These are phyloP conservation scores for Calonectria pteridis DNA, from an alignment of 2,329 filamentous ascomycete species.

Conservation along the genomic window DNA sequence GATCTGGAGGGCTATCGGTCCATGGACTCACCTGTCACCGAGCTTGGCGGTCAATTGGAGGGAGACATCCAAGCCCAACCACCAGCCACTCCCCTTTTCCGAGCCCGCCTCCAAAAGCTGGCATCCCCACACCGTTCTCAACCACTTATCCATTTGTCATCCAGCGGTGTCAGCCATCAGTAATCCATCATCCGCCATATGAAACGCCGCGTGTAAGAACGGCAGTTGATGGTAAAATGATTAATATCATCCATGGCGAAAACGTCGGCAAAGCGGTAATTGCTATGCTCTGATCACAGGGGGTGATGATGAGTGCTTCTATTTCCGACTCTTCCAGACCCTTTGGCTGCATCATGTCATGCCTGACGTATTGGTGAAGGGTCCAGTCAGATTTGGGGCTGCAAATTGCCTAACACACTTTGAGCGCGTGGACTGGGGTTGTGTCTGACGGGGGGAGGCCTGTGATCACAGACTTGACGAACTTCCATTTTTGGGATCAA, in stretches of 20 bases:
- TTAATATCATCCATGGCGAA: constrained; percentile 12
- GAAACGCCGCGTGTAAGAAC: constrained; percentile 2
- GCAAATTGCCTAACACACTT: constrained; percentile 11
- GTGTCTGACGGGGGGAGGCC: constrained; percentile 3
- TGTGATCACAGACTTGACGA: constrained; percentile 17
- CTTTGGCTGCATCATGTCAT: constrained; percentile 21
- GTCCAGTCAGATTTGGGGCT: constrained; percentile 20
- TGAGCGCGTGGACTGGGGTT: constrained; percentile 10
- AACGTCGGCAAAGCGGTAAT: constrained; percentile 1
- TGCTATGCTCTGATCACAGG: not conserved
- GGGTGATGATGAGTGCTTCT: constrained; percentile 7
- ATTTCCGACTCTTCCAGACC: constrained; percentile 22
- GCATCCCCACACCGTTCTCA: constrained; percentile 1
- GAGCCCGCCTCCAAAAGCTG: not conserved
- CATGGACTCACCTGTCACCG: constrained; percentile 16
- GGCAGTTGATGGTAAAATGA: not conserved
- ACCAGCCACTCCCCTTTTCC: constrained; percentile 22
- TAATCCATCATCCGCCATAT: not conserved
- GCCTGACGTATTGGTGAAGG: constrained; percentile 9
- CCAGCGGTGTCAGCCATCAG: not conserved
- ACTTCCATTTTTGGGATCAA: constrained; percentile 22
- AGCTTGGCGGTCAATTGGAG: constrained; percentile 12
- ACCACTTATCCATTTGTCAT: constrained; percentile 8
- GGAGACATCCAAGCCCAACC: not conserved
- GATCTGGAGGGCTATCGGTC: constrained; percentile 8